Evolutionary conservation across 495 filamentous ascomycete genomes (phyloP).

Genomic region (Neurospora sp.): DNA sequence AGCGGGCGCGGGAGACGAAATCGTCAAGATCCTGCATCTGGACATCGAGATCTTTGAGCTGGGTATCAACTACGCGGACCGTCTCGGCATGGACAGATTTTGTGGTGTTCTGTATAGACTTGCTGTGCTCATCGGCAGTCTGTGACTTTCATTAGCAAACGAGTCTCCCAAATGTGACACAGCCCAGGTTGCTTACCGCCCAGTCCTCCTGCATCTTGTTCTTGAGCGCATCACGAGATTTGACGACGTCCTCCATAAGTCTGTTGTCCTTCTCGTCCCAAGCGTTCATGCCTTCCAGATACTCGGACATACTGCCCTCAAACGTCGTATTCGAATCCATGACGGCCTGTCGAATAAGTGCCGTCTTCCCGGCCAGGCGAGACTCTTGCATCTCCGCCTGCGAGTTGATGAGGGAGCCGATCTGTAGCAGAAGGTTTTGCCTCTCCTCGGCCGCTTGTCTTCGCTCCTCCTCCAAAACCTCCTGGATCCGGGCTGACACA

Average conservation of each 20-base stretch:
- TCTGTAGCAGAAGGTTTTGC: constrained; percentile 60
- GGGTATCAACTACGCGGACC: constrained; percentile 77
- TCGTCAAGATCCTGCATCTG: constrained; percentile 87
- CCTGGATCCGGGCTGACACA: constrained; percentile 57
- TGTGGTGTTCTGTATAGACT: constrained; percentile 67
- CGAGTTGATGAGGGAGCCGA: constrained; percentile 60
- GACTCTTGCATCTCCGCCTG: constrained; percentile 62
- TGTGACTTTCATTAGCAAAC: constrained; percentile 28
- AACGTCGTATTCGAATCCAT: constrained; percentile 49
- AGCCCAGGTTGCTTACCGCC: constrained; percentile 45
- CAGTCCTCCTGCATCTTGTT: constrained; percentile 78
- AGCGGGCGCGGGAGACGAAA: constrained; percentile 75
- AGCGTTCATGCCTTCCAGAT: constrained; percentile 59
- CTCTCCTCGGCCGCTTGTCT: constrained; percentile 64
- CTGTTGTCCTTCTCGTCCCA: constrained; percentile 63
- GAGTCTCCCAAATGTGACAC: neutral
- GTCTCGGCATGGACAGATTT: constrained; percentile 88
- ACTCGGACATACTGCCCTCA: constrained; percentile 51
- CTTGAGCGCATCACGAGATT: constrained; percentile 67
- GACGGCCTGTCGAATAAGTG: constrained; percentile 51
- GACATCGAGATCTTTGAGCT: constrained; percentile 71
- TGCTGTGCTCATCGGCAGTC: constrained; percentile 69
- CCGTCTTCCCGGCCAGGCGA: constrained; percentile 55
- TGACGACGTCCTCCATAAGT: constrained; percentile 58
- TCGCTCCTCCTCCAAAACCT: constrained; percentile 65